phyloP scores from a whole-genome alignment of 148 eudicot genomes.

The Rhododendron vialii region DNA sequence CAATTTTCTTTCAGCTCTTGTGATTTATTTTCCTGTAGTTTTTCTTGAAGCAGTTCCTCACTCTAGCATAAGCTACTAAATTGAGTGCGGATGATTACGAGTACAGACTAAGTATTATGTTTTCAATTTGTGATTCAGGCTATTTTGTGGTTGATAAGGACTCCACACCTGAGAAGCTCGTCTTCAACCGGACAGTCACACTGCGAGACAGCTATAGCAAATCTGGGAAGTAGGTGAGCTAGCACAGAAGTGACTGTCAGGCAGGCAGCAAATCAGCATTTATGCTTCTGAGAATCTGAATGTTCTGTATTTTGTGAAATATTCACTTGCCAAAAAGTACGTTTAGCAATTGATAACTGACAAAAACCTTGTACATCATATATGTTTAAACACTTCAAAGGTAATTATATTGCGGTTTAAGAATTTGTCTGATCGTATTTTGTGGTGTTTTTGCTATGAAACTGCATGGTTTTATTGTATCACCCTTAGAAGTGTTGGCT shows the following conservation, averaged over 20 bases:
- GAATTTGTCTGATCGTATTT: not conserved
- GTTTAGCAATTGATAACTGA: not conserved
- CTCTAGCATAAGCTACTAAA: not conserved
- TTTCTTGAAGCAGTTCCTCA: not conserved
- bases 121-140: slow-evolving; percentile 33
- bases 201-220: slow-evolving; percentile 66
- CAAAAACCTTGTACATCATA: slow-evolving; percentile 1
- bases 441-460: not conserved
- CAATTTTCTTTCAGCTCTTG: not conserved
- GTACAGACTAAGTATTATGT: not conserved
- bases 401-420: not conserved
- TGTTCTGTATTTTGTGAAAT: not conserved
- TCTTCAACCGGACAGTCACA: slow-evolving; percentile 75
- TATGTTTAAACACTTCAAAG: not conserved
- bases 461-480: too few species aligned
- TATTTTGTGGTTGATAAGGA: slow-evolving; percentile 81
- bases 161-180: slow-evolving; percentile 58
- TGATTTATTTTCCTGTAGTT: not conserved
- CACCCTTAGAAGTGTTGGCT: too few species aligned
- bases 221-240: slow-evolving; percentile 29
- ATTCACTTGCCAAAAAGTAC: not conserved
- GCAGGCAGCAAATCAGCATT: not conserved
- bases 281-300: not conserved
- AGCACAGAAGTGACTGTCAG: not conserved
- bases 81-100: not conserved